These are phyloP conservation scores for Spinacia oleracea DNA, from an alignment of 179 eudicot species.

Conservation along the genomic window DNA sequence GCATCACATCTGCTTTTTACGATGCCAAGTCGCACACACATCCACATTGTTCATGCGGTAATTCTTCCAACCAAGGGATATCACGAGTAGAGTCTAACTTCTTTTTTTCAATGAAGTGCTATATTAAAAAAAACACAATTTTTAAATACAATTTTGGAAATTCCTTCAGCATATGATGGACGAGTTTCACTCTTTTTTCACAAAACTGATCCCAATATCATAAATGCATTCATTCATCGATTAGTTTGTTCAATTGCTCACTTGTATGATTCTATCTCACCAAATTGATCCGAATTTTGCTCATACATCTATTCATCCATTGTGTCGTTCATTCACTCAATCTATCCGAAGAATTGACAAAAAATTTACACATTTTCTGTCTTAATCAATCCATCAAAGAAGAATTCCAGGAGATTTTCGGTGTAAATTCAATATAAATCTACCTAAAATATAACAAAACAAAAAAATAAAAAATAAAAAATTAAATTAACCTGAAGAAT, in stretches of 20 bases:
- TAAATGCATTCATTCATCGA: no score
- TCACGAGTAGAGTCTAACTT: not conserved
- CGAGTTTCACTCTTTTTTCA: no score
- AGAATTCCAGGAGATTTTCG: no score
- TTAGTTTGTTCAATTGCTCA: not conserved
- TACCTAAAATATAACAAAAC: not conserved
- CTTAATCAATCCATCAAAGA: not conserved
- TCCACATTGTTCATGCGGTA: not conserved
- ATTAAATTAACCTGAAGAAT: conserved; percentile 47
- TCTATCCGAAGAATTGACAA: not conserved
- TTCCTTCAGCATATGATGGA: no score
- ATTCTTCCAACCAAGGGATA: not conserved
- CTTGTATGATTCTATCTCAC: no score
- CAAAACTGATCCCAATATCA: no score
- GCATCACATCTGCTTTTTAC: not conserved
- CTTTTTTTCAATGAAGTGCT: not conserved
- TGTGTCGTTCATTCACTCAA: not conserved
- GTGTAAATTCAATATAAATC: no score
- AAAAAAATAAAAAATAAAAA: not conserved
- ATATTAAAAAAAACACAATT: no score
- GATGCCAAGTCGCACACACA: not conserved
- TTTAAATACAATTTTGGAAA: no score
- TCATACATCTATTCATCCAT: not conserved
- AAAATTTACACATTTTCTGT: not conserved
- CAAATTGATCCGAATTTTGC: no score